Base-by-base conservation (phyloP, 495 filamentous ascomycete species). In the Annulohypoxylon maeteangense region DNA sequence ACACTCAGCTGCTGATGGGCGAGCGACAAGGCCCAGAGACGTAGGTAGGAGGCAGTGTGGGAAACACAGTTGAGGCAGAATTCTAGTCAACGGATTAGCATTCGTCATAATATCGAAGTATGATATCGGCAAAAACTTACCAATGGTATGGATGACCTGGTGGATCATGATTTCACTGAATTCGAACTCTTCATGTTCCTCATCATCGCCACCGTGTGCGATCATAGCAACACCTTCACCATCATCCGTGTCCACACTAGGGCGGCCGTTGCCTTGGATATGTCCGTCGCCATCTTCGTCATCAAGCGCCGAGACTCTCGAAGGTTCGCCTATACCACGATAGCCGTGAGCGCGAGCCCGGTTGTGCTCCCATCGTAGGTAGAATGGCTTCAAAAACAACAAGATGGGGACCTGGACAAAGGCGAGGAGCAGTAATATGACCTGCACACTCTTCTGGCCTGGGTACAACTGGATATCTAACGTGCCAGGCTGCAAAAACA, bases 61-160 rank as follows among this genome's bases (percentile, higher is more conserved):
- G 95, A 98, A 73, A 99, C 95, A 83, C 94, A 98, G 83, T 98
- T 98, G 70, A 99, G 87, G 81, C 95, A 98, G 83, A 99, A 99
- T 84, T 99, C 95, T 93, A 58, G 18, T 32, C 0, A 16, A 34
- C n/a, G 47, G 11, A 44, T 66, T 44, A 71, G 68, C 45, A 62
- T 10, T 6, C 14, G 3, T 53, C 42, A 75, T 64, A 67, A 45
- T 27, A 16, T 59, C 44, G 42, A 25, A 20, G 8, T 7, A 18
- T 18, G 4, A 18, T 44, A 44, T 44, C n/a, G 22, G 57, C 20
- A 47, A 55, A 7, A 38, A 82, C 89, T 81, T 87, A 93, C 91
- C 92, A 74, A 99, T 98, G 22, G 95, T 99, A 81, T 99, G 95
- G 76, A 99, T 99, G 77, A 97, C 91, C 78, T 99, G 95, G 79